A percentile compares a stretch with the other conserved stretches of the same genome.
Evolutionary conservation across 345 rosid genomes (phyloP).

Genomic region (Pseudoturritis turrita): DNA sequence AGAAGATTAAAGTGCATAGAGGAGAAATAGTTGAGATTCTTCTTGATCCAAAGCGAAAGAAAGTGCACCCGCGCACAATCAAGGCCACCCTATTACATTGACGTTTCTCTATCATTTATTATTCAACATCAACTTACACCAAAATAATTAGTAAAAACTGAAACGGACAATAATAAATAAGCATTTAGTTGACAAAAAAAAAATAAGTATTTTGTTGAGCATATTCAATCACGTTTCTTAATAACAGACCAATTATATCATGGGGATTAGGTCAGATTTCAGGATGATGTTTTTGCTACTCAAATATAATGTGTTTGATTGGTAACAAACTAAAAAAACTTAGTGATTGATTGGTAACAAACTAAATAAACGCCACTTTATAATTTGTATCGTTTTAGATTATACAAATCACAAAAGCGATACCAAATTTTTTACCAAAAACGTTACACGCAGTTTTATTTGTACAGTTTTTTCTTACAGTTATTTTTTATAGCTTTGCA

Average conservation of each 20-base stretch:
- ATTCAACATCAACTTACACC: constrained; percentile 6
- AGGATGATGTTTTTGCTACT: background rate
- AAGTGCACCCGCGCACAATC: background rate
- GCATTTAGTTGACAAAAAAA: background rate
- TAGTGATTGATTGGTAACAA: no score
- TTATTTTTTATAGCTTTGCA: no score
- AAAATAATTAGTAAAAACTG: background rate
- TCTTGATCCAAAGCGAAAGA: background rate
- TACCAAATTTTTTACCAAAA: no score
- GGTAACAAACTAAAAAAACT: no score
- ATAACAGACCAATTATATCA: background rate
- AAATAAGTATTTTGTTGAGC: background rate
- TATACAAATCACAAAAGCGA: no score
- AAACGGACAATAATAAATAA: background rate
- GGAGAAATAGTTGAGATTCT: background rate
- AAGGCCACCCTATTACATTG: background rate
- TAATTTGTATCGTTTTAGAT: no score
- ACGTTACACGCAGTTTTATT: no score
- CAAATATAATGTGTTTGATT: no score
- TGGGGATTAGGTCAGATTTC: background rate
- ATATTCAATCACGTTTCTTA: background rate
- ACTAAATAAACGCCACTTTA: no score
- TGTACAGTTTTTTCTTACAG: no score
- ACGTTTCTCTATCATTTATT: background rate
- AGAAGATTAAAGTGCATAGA: background rate